Evolutionary conservation across 2,329 filamentous ascomycete species (phyloP), one percentile per base, ranked within the genome.

Genomic region (Madurella mycetomatis): DNA sequence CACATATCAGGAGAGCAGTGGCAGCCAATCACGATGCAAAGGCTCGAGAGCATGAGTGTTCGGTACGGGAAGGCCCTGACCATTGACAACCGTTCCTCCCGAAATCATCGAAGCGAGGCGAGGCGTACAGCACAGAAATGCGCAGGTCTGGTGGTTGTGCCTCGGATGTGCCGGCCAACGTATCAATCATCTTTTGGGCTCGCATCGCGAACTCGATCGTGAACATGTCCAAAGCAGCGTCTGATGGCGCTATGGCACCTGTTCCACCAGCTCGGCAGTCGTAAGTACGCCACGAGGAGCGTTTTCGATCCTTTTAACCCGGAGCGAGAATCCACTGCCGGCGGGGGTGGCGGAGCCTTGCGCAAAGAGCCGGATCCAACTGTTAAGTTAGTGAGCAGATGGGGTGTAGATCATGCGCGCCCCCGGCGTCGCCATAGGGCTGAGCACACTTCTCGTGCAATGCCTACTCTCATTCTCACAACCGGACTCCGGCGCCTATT

Each of bases 331-430:
- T n/a, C 43, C 32, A 55, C 9, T 53, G 49, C 47, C 43, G 39
- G 56, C 46, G 53, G 56, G 53, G 56, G 56, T 58, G 56, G 56
- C 52, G 46, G 47, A 55, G 56, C n/a, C 17, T 34, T 30, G 25
- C 5, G 19, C 40, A 43, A 43, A 48, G 37, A 40, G 32, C 51
- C 34, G 49, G 25, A 25, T 25, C 25, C 25, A 25, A 25, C 25
- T 25, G 25, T 25, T 7, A 25, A 25, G 44, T n/a, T 13, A 30
- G 39, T 19, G 43, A 42, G 39, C 34, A 42, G 17, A 40, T 39
- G n/a, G 44, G 25, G 25, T n/a, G 25, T 7, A 25, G 25, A 25
- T 25, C 25, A 25, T 25, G 25, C 25, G 25, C 25, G 25, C 25
- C 25, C 25, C 25, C 7, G 25, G 25, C 32, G 32, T 54, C 51